Evolutionary conservation across 805 yeast genomes (phyloP).

Genomic region (Grigorovia transvaalensis): DNA sequence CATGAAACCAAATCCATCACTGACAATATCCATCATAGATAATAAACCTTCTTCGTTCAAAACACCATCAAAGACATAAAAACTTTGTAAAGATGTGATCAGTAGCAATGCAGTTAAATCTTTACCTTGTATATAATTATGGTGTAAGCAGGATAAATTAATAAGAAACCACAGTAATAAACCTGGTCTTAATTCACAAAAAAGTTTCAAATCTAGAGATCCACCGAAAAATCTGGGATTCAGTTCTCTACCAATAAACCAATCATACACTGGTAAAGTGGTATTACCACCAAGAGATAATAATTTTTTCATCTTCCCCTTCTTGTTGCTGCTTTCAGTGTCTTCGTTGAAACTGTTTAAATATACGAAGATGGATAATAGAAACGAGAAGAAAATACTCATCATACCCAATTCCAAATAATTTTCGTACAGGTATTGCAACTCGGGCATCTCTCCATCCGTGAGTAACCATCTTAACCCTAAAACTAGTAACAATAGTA

Average conservation of each 20-base stretch:
- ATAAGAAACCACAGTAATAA: conserved; percentile 75
- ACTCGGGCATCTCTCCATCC: conserved; percentile 59
- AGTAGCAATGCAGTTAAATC: conserved; percentile 64
- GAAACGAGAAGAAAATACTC: conserved; percentile 52
- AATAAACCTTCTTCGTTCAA: conserved; percentile 81
- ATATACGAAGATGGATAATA: conserved; percentile 57
- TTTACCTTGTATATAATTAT: conserved; percentile 58
- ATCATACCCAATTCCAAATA: conserved; percentile 54
- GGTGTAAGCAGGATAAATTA: conserved; percentile 70
- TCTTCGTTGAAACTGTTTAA: conserved; percentile 51
- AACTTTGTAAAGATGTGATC: conserved; percentile 59
- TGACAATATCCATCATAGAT: conserved; percentile 91
- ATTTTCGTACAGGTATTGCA: conserved; percentile 63
- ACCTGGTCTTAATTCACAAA: conserved; percentile 93
- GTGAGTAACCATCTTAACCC: conserved; percentile 43
- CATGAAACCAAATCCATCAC: conserved; percentile 98
- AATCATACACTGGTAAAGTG: conserved; percentile 64
- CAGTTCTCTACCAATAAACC: conserved; percentile 95
- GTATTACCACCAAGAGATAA: conserved; percentile 84
- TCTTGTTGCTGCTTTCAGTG: conserved; percentile 7
- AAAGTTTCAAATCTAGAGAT: conserved; percentile 75
- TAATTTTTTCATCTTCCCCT: conserved; percentile 56
- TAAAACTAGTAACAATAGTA: conserved; percentile 32
- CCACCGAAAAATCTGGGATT: conserved; percentile 73
- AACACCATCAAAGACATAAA: conserved; percentile 86